Evolutionary conservation across 192 early-diverging fungal genomes (phyloP).

Genomic region (Coemansia sp.): DNA sequence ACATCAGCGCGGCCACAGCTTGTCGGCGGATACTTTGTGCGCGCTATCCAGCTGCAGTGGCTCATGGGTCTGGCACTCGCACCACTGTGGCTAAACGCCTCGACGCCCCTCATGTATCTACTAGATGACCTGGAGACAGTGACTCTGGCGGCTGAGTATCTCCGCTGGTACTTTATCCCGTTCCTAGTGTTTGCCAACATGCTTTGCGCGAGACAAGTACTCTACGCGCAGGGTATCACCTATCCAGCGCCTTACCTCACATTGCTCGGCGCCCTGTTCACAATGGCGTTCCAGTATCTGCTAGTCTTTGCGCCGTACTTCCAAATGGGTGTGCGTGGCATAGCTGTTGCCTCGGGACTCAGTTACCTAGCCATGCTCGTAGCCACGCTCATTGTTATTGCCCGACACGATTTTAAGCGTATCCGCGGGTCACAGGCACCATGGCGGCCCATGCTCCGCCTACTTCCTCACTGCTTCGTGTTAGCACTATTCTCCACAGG

Average conservation of each 20-base stretch:
- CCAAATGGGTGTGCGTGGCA: conserved; percentile 66
- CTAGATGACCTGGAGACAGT: conserved; percentile 19
- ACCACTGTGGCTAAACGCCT: conserved; percentile 36
- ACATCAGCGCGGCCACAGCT: conserved; percentile 50
- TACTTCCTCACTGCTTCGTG: conserved; percentile 32
- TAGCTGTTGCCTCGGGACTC: conserved; percentile 65
- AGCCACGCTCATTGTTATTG: conserved; percentile 57
- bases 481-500: conserved; percentile 46
- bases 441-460: conserved; percentile 32
- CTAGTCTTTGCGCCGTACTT: conserved; percentile 51
- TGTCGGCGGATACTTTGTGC: conserved; percentile 50
- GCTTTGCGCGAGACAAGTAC: conserved; percentile 36
- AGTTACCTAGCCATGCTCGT: conserved; percentile 64
- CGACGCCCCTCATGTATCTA: conserved; percentile 21
- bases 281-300: conserved; percentile 40
- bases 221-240: conserved; percentile 52
- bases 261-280: conserved; percentile 34
- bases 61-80: conserved; percentile 36
- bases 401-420: conserved; percentile 20
- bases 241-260: conserved; percentile 48
- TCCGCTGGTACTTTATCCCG: conserved; percentile 54
- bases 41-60: conserved; percentile 46
- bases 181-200: conserved; percentile 42
- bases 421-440: conserved; percentile 41
- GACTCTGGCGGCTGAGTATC: conserved; percentile 25